phyloP scores from a whole-genome alignment of 2,329 filamentous ascomycete species.

The Hymenoscyphus linearis region DNA sequence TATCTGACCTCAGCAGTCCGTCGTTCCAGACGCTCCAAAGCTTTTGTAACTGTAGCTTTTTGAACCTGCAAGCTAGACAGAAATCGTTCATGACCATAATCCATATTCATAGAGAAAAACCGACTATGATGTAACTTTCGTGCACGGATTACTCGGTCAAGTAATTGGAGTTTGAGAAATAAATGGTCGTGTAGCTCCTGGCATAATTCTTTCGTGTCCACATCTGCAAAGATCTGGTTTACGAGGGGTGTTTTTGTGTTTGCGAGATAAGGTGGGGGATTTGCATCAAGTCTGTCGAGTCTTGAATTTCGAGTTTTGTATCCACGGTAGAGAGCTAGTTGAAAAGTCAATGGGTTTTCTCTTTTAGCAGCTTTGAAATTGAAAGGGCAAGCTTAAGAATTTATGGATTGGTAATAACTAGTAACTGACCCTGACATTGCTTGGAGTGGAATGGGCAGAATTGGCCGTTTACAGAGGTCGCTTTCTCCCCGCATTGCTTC shows the following conservation, averaged over 20 bases:
- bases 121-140: constrained; percentile 38
- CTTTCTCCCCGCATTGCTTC: constrained; percentile 32
- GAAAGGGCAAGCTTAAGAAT: not conserved
- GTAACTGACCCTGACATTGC: constrained; percentile 34
- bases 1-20: constrained; percentile 36
- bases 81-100: constrained; percentile 40
- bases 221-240: constrained; percentile 36
- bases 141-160: constrained; percentile 38
- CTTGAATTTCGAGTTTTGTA: constrained; percentile 44
- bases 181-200: constrained; percentile 38
- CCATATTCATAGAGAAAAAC: constrained; percentile 38
- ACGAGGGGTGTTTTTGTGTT: constrained; percentile 33
- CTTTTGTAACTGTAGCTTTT: constrained; percentile 23
- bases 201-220: constrained; percentile 35
- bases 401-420: not conserved
- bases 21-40: constrained; percentile 39
- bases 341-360: not conserved
- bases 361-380: not conserved
- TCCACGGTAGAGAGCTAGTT: constrained; percentile 39
- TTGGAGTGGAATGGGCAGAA: constrained; percentile 39
- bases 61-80: constrained; percentile 35
- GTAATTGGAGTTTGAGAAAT: constrained; percentile 30
- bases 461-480: constrained; percentile 38
- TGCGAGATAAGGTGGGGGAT: constrained; percentile 36
- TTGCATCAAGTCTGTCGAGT: constrained; percentile 35